These are phyloP conservation scores for Aspergillus ochraceus DNA, from an alignment of 2,329 filamentous ascomycete species.

Conservation along the genomic window DNA sequence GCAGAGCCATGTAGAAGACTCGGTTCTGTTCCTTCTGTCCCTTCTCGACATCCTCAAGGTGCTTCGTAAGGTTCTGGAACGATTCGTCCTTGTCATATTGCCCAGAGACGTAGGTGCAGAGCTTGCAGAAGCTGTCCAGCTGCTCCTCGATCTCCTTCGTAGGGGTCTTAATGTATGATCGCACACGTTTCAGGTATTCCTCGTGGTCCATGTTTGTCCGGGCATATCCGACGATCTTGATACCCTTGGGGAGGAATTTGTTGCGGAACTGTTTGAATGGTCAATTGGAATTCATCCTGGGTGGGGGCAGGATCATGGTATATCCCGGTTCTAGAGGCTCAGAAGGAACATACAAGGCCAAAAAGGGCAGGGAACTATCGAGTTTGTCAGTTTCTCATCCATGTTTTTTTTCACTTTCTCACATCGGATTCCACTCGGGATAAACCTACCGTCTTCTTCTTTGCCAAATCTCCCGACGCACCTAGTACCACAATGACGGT, in stretches of 20 bases:
- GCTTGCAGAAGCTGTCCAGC: slow-evolving; percentile 80
- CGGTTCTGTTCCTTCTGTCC: slow-evolving; percentile 81
- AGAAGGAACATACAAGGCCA: slow-evolving; percentile 73
- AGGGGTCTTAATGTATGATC: slow-evolving; percentile 97
- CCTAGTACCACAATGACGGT: slow-evolving; percentile 95
- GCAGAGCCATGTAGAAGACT: slow-evolving; percentile 98
- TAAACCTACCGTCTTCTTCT: slow-evolving; percentile 92
- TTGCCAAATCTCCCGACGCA: slow-evolving; percentile 94
- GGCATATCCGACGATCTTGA: slow-evolving; percentile 97
- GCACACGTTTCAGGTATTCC: slow-evolving; percentile 91
- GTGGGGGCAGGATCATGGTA: background rate
- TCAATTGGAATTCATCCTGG: slow-evolving; percentile 12
- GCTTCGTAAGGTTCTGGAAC: slow-evolving; percentile 80
- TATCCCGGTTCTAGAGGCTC: background rate
- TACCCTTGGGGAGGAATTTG: slow-evolving; percentile 95
- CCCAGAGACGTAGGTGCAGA: slow-evolving; percentile 93
- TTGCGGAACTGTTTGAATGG: slow-evolving; percentile 75
- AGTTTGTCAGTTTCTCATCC: slow-evolving; percentile 20
- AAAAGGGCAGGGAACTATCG: slow-evolving; percentile 90
- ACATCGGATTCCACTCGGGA: background rate
- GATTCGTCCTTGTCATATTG: slow-evolving; percentile 98
- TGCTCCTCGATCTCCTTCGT: slow-evolving; percentile 97
- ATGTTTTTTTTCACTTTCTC: background rate
- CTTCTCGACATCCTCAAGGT: slow-evolving; percentile 82
- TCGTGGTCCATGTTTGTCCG: slow-evolving; percentile 99